Evolutionary conservation across 306 rosid species (phyloP).

Genomic region (Prunus salicina): DNA sequence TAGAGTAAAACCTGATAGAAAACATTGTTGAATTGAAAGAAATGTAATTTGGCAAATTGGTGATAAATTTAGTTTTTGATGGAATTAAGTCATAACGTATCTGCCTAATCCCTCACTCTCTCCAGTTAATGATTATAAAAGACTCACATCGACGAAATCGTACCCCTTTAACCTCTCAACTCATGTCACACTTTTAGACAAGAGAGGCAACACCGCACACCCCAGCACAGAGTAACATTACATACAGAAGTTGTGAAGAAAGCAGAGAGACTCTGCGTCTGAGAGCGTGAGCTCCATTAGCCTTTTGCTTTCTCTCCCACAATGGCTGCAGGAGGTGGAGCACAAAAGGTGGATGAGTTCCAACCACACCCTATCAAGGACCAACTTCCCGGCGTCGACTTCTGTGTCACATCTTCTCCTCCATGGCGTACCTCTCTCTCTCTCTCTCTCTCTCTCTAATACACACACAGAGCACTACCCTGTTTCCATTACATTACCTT

Average conservation of each 20-base stretch:
- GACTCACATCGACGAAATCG: neutral
- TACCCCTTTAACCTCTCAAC: no score
- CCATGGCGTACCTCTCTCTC: slow-evolving; percentile 54
- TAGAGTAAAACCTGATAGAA: neutral
- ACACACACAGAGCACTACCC: neutral
- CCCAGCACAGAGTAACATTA: neutral
- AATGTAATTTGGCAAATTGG: neutral
- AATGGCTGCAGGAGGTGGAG: slow-evolving; percentile 32
- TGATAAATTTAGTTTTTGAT: neutral
- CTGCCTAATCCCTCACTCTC: neutral
- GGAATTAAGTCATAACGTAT: neutral
- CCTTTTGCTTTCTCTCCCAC: neutral
- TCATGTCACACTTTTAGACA: neutral
- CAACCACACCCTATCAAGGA: slow-evolving; percentile 78
- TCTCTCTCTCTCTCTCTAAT: neutral
- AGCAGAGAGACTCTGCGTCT: neutral
- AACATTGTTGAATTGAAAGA: neutral
- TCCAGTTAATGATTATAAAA: neutral
- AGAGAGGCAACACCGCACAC: neutral
- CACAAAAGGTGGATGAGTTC: slow-evolving; percentile 49
- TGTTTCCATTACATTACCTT: neutral
- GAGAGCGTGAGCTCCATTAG: neutral
- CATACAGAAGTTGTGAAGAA: neutral
- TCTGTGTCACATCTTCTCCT: slow-evolving; percentile 71
- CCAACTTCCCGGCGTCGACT: slow-evolving; percentile 78